Conservation (phyloP, 768 basidiomycete species). For the Trametes punicea region DNA sequence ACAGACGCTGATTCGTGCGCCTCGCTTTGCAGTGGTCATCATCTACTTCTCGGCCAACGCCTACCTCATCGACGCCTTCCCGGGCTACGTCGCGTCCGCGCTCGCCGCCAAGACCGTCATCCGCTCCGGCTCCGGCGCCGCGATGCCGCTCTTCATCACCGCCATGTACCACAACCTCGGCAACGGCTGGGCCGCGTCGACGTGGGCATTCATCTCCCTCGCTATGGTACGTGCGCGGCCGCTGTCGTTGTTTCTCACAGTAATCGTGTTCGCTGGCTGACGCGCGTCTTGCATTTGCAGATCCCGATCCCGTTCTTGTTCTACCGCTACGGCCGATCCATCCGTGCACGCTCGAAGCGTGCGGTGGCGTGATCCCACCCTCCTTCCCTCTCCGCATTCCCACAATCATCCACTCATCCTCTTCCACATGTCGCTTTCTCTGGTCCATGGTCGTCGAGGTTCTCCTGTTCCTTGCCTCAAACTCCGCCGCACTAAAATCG, state of each 20-base stretch:
- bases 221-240: conserved; percentile 32
- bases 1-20: neutral
- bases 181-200: conserved; percentile 37
- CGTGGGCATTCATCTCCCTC: conserved; percentile 35
- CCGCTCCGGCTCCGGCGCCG: conserved; percentile 35
- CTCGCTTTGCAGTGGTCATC: conserved; percentile 31
- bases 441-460: conserved; percentile 3
- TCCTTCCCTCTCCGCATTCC: neutral
- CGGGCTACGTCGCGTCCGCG: conserved; percentile 37
- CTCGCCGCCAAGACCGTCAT: conserved; percentile 39
- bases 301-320: conserved; percentile 26
- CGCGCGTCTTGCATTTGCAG: neutral
- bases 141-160: conserved; percentile 36
- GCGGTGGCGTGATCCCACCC: conserved; percentile 15
- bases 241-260: neutral
- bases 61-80: conserved; percentile 40
- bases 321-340: conserved; percentile 20
- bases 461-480: neutral
- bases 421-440: neutral
- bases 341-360: conserved; percentile 24
- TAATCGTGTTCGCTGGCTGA: neutral
- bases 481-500: neutral
- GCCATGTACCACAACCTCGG: conserved; percentile 41
- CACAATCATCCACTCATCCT: neutral
- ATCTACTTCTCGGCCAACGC: conserved; percentile 40